Percentiles rank a stretch among this genome's conserved stretches.
phyloP scores from a whole-genome alignment of 208 protist species.

The Trypanosoma cruzi region DNA sequence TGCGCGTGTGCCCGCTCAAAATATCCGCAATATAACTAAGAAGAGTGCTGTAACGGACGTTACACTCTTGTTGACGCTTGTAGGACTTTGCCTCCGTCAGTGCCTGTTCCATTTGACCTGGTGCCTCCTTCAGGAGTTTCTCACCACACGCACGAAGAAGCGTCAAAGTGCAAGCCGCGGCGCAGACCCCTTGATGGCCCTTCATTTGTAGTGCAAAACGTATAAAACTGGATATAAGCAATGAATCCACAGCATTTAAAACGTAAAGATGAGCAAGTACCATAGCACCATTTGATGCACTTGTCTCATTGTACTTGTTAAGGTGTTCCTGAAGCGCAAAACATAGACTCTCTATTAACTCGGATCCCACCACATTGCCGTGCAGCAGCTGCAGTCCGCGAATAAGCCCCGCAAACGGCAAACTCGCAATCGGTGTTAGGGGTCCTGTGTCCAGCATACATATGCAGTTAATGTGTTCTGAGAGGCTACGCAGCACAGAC shows the following conservation, averaged over 20 bases:
- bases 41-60: constrained; percentile 53
- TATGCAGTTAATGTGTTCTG: constrained; percentile 54
- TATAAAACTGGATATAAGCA: constrained; percentile 59
- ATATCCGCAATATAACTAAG: constrained; percentile 73
- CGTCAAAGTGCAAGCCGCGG: constrained; percentile 55
- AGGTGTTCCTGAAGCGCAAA: constrained; percentile 51
- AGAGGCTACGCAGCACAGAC: constrained; percentile 50
- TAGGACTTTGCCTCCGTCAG: constrained; percentile 43
- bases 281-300: constrained; percentile 60
- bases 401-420: constrained; percentile 78
- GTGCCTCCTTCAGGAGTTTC: constrained; percentile 80
- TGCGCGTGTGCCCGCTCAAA: constrained; percentile 51
- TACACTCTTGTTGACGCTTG: constrained; percentile 20
- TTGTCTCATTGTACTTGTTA: constrained; percentile 44
- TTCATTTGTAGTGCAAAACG: constrained; percentile 39
- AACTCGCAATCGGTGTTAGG: constrained; percentile 53
- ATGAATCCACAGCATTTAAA: constrained; percentile 65
- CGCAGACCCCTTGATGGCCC: constrained; percentile 36
- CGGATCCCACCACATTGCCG: constrained; percentile 64
- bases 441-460: constrained; percentile 57
- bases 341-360: constrained; percentile 64
- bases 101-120: constrained; percentile 53
- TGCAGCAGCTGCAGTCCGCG: constrained; percentile 78
- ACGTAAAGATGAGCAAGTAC: constrained; percentile 76
- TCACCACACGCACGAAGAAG: constrained; percentile 79